phyloP scores from a whole-genome alignment of 2,329 filamentous ascomycete species.

The Aureobasidium sp. region DNA sequence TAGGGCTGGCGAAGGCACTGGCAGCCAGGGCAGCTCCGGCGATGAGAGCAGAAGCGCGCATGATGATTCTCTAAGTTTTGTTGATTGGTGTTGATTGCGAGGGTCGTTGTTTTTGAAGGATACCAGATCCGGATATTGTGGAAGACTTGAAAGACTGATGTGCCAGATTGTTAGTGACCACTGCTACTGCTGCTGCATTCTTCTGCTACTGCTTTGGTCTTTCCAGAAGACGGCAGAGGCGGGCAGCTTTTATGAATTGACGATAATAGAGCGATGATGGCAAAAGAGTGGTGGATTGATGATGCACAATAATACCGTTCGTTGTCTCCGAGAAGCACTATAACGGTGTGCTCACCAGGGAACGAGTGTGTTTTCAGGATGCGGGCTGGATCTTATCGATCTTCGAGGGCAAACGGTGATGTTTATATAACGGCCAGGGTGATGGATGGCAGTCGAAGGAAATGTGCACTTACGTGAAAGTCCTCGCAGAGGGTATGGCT shows the following conservation, averaged over 20 bases:
- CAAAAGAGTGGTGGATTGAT: slow-evolving; percentile 4
- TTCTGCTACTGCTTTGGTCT: slow-evolving; percentile 14
- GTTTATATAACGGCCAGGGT: slow-evolving; percentile 12
- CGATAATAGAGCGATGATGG: not conserved
- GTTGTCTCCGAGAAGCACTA: not conserved
- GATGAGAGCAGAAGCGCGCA: slow-evolving; percentile 31
- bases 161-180: slow-evolving; percentile 14
- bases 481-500: slow-evolving; percentile 17
- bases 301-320: slow-evolving; percentile 13
- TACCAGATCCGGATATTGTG: slow-evolving; percentile 19
- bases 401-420: slow-evolving; percentile 12
- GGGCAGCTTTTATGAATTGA: slow-evolving; percentile 17
- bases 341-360: slow-evolving; percentile 13
- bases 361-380: slow-evolving; percentile 4
- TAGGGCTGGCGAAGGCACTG: slow-evolving; percentile 30
- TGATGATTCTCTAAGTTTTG: slow-evolving; percentile 21
- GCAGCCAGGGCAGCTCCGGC: slow-evolving; percentile 30
- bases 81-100: slow-evolving; percentile 20
- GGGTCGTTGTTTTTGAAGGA: slow-evolving; percentile 19
- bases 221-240: slow-evolving; percentile 9
- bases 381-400: slow-evolving; percentile 18
- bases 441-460: not conserved
- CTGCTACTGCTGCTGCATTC: slow-evolving; percentile 16
- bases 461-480: slow-evolving; percentile 17
- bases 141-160: slow-evolving; percentile 16